These are phyloP conservation scores for Mucor mucedo DNA, from an alignment of 371 early-diverging fungal species.

Conservation along the genomic window DNA sequence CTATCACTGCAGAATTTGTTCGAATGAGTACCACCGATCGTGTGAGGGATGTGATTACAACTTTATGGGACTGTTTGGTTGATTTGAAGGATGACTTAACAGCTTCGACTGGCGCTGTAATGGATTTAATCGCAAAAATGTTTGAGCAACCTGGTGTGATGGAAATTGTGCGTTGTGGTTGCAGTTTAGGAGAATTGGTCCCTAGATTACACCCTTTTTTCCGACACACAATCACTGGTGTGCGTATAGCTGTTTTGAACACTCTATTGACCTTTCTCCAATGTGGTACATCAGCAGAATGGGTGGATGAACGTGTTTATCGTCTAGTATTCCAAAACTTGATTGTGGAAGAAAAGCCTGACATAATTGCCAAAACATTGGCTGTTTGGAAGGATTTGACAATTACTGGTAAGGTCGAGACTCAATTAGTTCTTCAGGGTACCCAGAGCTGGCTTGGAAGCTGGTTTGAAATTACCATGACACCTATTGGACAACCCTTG, in stretches of 20 bases:
- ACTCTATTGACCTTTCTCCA: conserved; percentile 81
- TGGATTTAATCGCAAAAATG: conserved; percentile 91
- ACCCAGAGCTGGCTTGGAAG: conserved; percentile 56
- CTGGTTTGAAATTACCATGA: conserved; percentile 66
- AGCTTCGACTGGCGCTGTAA: conserved; percentile 90
- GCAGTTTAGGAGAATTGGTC: conserved; percentile 69
- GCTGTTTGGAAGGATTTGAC: conserved; percentile 75
- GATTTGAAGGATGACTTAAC: conserved; percentile 90
- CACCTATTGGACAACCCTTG: conserved; percentile 82
- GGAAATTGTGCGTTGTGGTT: conserved; percentile 57
- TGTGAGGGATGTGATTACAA: conserved; percentile 73
- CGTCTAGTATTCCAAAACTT: conserved; percentile 90
- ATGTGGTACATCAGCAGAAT: conserved; percentile 64
- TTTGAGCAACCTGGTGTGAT: conserved; percentile 69
- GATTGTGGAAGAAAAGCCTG: conserved; percentile 82
- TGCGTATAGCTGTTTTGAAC: conserved; percentile 85
- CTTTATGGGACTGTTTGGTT: conserved; percentile 86
- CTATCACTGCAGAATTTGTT: conserved; percentile 84
- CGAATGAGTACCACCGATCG: conserved; percentile 61
- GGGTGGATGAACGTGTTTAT: conserved; percentile 80
- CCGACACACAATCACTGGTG: conserved; percentile 89
- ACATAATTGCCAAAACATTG: conserved; percentile 69
- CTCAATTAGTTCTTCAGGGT: conserved; percentile 39
- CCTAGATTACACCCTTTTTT: conserved; percentile 93
- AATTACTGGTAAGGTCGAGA: conserved; percentile 41